Evolutionary conservation across 148 eudicot genomes (phyloP).

Genomic region (Amaranthus palmeri): DNA sequence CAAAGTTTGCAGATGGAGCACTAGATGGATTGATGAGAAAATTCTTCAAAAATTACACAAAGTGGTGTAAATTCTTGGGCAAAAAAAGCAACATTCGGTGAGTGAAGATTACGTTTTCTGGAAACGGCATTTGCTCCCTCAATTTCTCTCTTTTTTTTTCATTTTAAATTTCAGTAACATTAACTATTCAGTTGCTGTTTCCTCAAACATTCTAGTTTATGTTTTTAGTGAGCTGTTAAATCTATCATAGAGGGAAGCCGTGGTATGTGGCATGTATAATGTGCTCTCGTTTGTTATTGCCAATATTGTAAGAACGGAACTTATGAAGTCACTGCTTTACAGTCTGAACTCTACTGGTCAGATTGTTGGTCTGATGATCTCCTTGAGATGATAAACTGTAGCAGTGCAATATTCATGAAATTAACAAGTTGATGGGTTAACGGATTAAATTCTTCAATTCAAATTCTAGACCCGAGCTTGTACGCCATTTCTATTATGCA

Average conservation of each 20-base stretch:
- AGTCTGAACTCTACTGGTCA: neutral
- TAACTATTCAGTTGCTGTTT: no score
- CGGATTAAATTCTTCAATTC: no score
- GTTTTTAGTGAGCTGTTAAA: no score
- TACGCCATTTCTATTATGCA: no score
- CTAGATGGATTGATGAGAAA: slow-evolving; percentile 84
- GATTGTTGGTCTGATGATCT: neutral
- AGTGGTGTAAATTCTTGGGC: slow-evolving; percentile 90
- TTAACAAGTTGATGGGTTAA: no score
- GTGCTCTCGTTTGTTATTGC: neutral
- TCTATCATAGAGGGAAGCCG: no score
- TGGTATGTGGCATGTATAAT: no score
- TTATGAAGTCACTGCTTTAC: neutral
- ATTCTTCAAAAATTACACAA: slow-evolving; percentile 86
- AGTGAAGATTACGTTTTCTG: slow-evolving; percentile 14
- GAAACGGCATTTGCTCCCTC: neutral
- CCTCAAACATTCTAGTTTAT: no score
- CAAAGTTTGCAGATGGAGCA: slow-evolving; percentile 70
- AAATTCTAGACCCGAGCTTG: no score
- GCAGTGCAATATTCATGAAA: no score
- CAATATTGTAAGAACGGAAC: neutral
- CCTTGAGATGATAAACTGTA: neutral
- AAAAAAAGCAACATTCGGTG: slow-evolving; percentile 84
- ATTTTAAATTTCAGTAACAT: neutral
- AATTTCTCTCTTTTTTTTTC: neutral